Conservation (phyloP, 495 filamentous ascomycete species). For the Ramalina peruviana region DNA sequence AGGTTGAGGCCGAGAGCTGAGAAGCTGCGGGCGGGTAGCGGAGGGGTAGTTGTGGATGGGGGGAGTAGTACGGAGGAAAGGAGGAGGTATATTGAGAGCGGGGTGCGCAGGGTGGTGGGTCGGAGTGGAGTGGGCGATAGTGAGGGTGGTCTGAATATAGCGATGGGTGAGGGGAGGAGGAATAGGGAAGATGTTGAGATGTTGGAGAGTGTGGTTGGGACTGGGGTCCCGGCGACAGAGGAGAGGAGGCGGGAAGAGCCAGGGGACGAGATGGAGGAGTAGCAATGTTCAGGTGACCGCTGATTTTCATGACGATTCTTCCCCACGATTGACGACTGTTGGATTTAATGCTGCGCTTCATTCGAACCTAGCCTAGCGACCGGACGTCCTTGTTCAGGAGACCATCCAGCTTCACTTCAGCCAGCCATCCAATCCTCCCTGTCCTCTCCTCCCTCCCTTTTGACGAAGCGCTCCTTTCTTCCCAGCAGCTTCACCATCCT, state of each 20-base stretch:
- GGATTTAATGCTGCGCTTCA: too few species aligned
- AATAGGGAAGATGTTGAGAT: slow-evolving; percentile 12
- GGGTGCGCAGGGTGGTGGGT: slow-evolving; percentile 26
- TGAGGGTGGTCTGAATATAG: not conserved
- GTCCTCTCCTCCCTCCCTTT: not conserved
- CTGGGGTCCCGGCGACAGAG: not conserved
- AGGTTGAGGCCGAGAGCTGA: slow-evolving; percentile 47
- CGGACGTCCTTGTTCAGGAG: not conserved
- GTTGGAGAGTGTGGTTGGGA: slow-evolving; percentile 12
- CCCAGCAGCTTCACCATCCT: not conserved
- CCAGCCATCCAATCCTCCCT: slow-evolving; percentile 4
- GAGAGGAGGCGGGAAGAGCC: slow-evolving; percentile 1
- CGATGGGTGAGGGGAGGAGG: slow-evolving; percentile 5
- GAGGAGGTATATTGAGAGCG: slow-evolving; percentile 62
- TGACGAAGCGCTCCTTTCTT: not conserved
- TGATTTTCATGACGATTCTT: not conserved
- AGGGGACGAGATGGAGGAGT: slow-evolving; percentile 6
- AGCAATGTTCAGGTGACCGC: not conserved
- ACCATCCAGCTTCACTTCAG: not conserved
- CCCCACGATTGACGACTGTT: too few species aligned
- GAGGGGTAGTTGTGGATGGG: slow-evolving; percentile 22
- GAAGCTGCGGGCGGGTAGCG: slow-evolving; percentile 29
- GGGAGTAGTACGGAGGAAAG: slow-evolving; percentile 37
- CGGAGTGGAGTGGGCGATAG: not conserved
- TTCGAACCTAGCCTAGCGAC: too few species aligned